These are phyloP conservation scores for Stagonosporopsis cucurbitacearum DNA, from an alignment of 2,329 filamentous ascomycete genomes.

Conservation along the genomic window DNA sequence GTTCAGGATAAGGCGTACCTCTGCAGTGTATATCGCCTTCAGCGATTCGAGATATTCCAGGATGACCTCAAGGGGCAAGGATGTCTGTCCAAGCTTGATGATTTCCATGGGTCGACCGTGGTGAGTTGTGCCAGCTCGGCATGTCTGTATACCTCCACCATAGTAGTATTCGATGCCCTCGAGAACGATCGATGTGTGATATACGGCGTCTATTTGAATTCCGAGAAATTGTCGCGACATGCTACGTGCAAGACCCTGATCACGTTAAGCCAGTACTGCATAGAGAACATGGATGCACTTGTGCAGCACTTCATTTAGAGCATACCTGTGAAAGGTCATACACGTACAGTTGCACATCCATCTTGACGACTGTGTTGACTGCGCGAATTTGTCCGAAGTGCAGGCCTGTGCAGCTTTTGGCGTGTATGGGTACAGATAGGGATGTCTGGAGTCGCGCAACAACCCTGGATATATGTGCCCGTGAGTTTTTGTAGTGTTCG, in stretches of 20 bases:
- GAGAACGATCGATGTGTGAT: conserved; percentile 90
- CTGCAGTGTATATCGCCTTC: conserved; percentile 79
- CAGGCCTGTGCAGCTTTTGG: neutral
- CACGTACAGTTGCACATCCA: conserved; percentile 60
- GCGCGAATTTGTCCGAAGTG: conserved; percentile 1
- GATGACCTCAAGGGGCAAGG: conserved; percentile 80
- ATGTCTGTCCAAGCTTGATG: conserved; percentile 75
- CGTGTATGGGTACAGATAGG: too few species aligned
- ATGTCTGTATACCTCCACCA: conserved; percentile 84
- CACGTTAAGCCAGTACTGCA: conserved; percentile 9
- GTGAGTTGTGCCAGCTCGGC: conserved; percentile 81
- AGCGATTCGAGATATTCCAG: conserved; percentile 87
- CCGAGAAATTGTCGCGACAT: conserved; percentile 67
- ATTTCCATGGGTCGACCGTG: conserved; percentile 83
- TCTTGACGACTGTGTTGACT: conserved; percentile 26
- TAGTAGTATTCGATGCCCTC: conserved; percentile 89
- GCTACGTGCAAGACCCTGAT: conserved; percentile 60
- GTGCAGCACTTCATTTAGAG: neutral
- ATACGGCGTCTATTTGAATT: conserved; percentile 85
- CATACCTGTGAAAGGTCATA: conserved; percentile 58
- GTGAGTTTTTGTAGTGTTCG: neutral
- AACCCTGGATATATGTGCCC: neutral
- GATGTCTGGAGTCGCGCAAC: neutral
- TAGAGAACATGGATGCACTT: neutral
- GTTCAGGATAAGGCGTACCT: conserved; percentile 56